phyloP scores from a whole-genome alignment of 352 stramenopile genomes.

The Aphanomyces invadans region DNA sequence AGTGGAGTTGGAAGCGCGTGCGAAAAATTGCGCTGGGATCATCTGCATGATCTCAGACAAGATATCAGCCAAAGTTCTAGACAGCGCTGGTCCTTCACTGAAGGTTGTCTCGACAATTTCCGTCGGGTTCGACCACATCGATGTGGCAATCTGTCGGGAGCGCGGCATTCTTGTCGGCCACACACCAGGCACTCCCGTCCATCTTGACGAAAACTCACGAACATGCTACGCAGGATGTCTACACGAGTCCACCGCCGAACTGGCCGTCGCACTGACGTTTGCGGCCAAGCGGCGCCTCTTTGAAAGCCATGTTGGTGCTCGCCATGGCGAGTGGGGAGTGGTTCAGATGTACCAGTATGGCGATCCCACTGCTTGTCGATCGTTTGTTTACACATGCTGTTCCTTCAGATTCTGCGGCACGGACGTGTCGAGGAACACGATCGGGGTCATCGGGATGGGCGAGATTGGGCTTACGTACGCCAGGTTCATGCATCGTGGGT shows the following conservation, averaged over 20 bases:
- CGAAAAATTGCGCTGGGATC: constrained; percentile 37
- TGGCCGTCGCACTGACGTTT: constrained; percentile 62
- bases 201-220: neutral
- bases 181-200: constrained; percentile 40
- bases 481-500: constrained; percentile 70
- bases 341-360: constrained; percentile 8
- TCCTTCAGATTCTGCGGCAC: constrained; percentile 30
- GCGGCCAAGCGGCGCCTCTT: constrained; percentile 47
- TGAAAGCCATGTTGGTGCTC: constrained; percentile 65
- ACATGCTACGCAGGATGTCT: constrained; percentile 42
- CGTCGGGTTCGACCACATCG: constrained; percentile 88
- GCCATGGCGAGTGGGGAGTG: constrained; percentile 57
- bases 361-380: neutral
- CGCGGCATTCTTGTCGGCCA: constrained; percentile 69
- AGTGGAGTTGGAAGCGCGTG: constrained; percentile 2
- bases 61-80: constrained; percentile 52
- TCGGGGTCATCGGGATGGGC: constrained; percentile 77
- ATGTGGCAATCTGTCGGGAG: constrained; percentile 59
- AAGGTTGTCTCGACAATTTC: constrained; percentile 80
- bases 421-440: constrained; percentile 43
- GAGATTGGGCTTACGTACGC: constrained; percentile 81
- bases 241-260: constrained; percentile 72
- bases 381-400: neutral
- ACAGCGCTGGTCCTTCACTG: constrained; percentile 42
- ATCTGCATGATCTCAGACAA: constrained; percentile 64